Percentiles rank a stretch among this genome's conserved stretches.
Evolutionary conservation across 2,329 filamentous ascomycete species (phyloP).

Genomic region (Alternaria burnsii): DNA sequence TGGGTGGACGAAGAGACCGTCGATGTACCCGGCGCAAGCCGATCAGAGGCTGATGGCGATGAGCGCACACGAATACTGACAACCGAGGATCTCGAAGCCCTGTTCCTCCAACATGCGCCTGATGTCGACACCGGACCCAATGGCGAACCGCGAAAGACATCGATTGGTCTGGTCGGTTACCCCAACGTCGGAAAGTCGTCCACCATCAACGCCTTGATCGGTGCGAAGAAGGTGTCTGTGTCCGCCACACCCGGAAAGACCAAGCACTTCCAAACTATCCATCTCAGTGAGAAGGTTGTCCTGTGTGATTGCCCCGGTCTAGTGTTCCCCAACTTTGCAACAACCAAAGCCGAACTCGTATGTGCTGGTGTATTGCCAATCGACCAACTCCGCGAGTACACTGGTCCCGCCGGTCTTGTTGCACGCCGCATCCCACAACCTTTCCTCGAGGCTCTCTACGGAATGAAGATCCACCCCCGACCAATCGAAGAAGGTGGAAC

Average conservation of each 20-base stretch:
- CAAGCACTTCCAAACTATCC: constrained; percentile 98
- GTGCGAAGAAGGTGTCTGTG: constrained; percentile 97
- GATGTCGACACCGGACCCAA: constrained; percentile 62
- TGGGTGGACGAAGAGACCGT: constrained; percentile 53
- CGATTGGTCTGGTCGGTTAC: constrained; percentile 95
- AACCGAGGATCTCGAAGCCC: constrained; percentile 87
- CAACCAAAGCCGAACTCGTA: constrained; percentile 94
- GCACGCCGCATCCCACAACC: constrained; percentile 83
- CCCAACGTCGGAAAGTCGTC: constrained; percentile 99
- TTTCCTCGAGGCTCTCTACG: constrained; percentile 93
- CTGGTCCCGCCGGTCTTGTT: constrained; percentile 83
- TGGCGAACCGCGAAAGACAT: constrained; percentile 70
- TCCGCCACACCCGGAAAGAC: constrained; percentile 98
- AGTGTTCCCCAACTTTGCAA: constrained; percentile 97
- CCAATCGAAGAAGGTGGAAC: constrained; percentile 92
- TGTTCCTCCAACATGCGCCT: constrained; percentile 82
- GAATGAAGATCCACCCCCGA: constrained; percentile 83
- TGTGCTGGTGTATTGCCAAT: constrained; percentile 95
- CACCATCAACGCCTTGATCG: constrained; percentile 98
- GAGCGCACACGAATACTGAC: constrained; percentile 77
- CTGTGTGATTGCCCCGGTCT: constrained; percentile 98
- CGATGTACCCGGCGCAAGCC: constrained; percentile 47
- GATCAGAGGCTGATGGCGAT: constrained; percentile 50
- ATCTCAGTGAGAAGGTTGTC: constrained; percentile 86
- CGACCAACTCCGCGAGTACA: constrained; percentile 93